These are phyloP conservation scores for Mucor indicus DNA, from an alignment of 371 early-diverging fungal genomes.

Conservation along the genomic window DNA sequence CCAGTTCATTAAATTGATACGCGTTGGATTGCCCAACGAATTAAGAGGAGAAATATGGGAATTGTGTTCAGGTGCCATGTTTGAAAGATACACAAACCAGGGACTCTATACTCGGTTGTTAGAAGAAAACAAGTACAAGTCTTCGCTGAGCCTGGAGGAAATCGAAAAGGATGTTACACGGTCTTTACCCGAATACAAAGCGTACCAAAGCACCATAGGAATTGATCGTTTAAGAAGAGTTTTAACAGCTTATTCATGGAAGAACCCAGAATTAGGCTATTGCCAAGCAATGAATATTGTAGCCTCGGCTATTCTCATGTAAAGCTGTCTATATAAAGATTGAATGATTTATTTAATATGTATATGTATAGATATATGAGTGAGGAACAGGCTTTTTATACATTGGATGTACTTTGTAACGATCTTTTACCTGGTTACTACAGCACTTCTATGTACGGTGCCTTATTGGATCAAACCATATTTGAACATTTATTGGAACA, in stretches of 20 bases:
- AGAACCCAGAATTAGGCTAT: slow-evolving; percentile 91
- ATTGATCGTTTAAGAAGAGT: slow-evolving; percentile 89
- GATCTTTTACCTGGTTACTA: slow-evolving; percentile 93
- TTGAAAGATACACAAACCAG: slow-evolving; percentile 75
- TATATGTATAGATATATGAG: slow-evolving; percentile 82
- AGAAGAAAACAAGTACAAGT: slow-evolving; percentile 60
- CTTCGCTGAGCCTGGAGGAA: slow-evolving; percentile 82
- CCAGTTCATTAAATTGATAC: slow-evolving; percentile 83
- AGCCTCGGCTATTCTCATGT: slow-evolving; percentile 63
- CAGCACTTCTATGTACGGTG: slow-evolving; percentile 96
- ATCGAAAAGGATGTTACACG: slow-evolving; percentile 97
- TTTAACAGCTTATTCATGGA: slow-evolving; percentile 81
- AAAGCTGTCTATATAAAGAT: not conserved
- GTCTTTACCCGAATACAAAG: slow-evolving; percentile 90
- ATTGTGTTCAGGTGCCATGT: slow-evolving; percentile 86
- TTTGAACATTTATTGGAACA: slow-evolving; percentile 85
- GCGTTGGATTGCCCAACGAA: slow-evolving; percentile 88
- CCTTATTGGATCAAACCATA: slow-evolving; percentile 90
- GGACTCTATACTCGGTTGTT: slow-evolving; percentile 80
- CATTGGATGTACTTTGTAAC: slow-evolving; percentile 84
- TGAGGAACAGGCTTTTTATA: slow-evolving; percentile 97
- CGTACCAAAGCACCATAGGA: slow-evolving; percentile 89
- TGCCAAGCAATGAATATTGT: slow-evolving; percentile 99
- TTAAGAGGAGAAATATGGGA: slow-evolving; percentile 97
- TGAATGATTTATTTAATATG: no score